A percentile compares a stretch with the other conserved stretches of the same genome.
Evolutionary conservation across 2,329 filamentous ascomycete species (phyloP).

Genomic region (Neofusicoccum laricinum): DNA sequence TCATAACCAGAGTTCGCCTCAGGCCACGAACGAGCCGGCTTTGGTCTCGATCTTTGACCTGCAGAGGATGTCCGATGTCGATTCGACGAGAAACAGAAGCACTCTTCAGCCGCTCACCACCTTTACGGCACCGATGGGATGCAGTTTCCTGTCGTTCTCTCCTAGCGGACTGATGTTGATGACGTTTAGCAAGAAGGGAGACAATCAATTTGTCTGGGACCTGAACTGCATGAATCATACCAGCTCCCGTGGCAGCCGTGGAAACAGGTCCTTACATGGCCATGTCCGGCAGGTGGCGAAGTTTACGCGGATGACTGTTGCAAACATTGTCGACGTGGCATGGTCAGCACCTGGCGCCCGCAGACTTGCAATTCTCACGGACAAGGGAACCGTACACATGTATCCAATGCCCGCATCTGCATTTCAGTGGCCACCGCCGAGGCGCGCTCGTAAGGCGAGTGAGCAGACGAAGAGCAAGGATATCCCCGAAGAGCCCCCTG

Average conservation of each 20-base stretch:
- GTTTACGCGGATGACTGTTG: constrained; percentile 87
- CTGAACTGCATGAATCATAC: constrained; percentile 56
- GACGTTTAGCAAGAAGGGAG: constrained; percentile 79
- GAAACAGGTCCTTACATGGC: constrained; percentile 25
- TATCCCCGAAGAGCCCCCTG: neutral
- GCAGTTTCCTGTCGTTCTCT: constrained; percentile 77
- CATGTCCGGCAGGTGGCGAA: constrained; percentile 79
- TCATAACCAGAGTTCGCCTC: constrained; percentile 52
- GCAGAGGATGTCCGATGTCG: constrained; percentile 52
- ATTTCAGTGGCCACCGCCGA: constrained; percentile 81
- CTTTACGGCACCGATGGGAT: constrained; percentile 69
- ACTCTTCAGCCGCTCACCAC: constrained; percentile 63
- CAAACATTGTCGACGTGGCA: constrained; percentile 82
- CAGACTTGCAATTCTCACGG: constrained; percentile 83
- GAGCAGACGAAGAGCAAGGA: constrained; percentile 24
- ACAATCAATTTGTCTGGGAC: constrained; percentile 80
- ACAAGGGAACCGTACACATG: constrained; percentile 92
- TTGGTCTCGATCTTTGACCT: constrained; percentile 74
- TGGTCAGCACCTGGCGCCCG: constrained; percentile 84
- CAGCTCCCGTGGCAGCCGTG: constrained; percentile 34
- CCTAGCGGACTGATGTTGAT: constrained; percentile 71
- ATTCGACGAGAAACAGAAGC: constrained; percentile 50
- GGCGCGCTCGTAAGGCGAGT: constrained; percentile 34
- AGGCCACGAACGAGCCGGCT: constrained; percentile 61
- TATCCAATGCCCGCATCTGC: constrained; percentile 80